These are phyloP conservation scores for Talaromyces pinophilus DNA, from an alignment of 2,329 filamentous ascomycete genomes.

Conservation along the genomic window DNA sequence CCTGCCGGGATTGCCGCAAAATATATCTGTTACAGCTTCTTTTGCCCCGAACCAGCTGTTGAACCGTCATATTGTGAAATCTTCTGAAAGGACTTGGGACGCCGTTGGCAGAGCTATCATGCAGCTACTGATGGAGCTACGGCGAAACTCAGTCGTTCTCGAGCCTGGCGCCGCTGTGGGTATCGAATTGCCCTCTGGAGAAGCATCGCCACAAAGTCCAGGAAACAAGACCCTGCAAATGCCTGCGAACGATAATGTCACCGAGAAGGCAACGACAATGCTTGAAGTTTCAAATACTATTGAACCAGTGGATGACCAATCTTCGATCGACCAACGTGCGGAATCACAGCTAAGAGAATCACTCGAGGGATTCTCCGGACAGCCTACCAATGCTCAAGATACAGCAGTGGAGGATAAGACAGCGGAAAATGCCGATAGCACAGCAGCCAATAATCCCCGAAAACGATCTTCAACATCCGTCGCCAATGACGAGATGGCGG, in stretches of 20 bases:
- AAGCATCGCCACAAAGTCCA: constrained; percentile 16
- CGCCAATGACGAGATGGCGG: constrained; percentile 58
- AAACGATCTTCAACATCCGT: constrained; percentile 64
- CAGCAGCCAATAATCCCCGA: constrained; percentile 48
- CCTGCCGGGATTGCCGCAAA: constrained; percentile 40
- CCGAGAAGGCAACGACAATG: not conserved
- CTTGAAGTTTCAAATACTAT: constrained; percentile 13
- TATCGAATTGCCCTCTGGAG: constrained; percentile 43
- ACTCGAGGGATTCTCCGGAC: constrained; percentile 35
- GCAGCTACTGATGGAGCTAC: constrained; percentile 46
- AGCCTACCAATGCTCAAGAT: constrained; percentile 27
- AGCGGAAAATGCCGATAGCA: constrained; percentile 35
- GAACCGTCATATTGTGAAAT: constrained; percentile 41
- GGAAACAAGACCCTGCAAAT: constrained; percentile 21
- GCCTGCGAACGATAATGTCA: constrained; percentile 23
- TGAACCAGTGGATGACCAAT: constrained; percentile 36
- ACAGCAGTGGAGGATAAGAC: constrained; percentile 29
- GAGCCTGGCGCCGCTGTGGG: constrained; percentile 44
- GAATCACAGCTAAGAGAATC: constrained; percentile 43
- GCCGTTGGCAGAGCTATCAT: constrained; percentile 53
- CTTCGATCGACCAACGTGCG: constrained; percentile 38
- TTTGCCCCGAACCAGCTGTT: constrained; percentile 26
- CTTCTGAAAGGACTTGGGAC: constrained; percentile 46
- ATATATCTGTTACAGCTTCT: constrained; percentile 29
- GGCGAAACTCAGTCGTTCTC: constrained; percentile 31